Conservation (phyloP, 169 alveolate species). For the Plasmodium relictum region DNA sequence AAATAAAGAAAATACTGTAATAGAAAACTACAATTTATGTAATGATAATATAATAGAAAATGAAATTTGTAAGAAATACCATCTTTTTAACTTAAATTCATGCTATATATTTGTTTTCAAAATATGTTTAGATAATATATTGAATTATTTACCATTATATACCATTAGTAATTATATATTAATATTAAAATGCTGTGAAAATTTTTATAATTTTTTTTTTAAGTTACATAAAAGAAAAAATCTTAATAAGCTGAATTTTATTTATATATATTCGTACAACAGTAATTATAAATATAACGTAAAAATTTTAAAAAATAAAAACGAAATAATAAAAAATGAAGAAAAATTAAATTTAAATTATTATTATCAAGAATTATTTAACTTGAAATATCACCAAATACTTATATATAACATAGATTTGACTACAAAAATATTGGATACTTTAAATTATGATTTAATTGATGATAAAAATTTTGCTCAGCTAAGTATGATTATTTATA, state of each 20-base stretch:
- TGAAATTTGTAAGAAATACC: slow-evolving; percentile 15
- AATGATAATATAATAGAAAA: neutral
- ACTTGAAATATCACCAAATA: slow-evolving; percentile 55
- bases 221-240: slow-evolving; percentile 16
- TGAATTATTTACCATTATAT: slow-evolving; percentile 37
- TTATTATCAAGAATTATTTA: slow-evolving; percentile 40
- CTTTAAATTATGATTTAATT: slow-evolving; percentile 16
- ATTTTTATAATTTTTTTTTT: slow-evolving; percentile 46
- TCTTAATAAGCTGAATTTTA: slow-evolving; percentile 32
- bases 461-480: slow-evolving; percentile 5
- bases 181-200: slow-evolving; percentile 32
- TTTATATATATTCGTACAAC: slow-evolving; percentile 23
- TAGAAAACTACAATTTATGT: neutral
- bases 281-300: slow-evolving; percentile 30
- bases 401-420: slow-evolving; percentile 29
- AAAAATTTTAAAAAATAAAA: slow-evolving; percentile 20
- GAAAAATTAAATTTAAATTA: slow-evolving; percentile 16
- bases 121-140: neutral
- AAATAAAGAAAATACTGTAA: neutral
- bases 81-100: slow-evolving; percentile 18
- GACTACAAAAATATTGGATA: neutral
- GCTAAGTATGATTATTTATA: slow-evolving; percentile 11
- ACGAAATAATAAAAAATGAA: neutral
- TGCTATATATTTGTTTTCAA: slow-evolving; percentile 35
- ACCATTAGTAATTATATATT: slow-evolving; percentile 12